Evolutionary conservation across 129 eudicot species (phyloP).

Genomic region (Daucus carota): DH1_v3.0 NC_030385.2:2118001-2118500

Average conservation of each 20-base stretch:
- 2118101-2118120: constrained; percentile 46
- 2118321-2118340: background rate
- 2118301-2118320: background rate
- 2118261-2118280: background rate
- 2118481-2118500: constrained; percentile 53
- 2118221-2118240: constrained; percentile 2
- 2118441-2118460: constrained; percentile 76
- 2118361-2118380: background rate
- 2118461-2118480: constrained; percentile 99
- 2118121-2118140: background rate
- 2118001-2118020: constrained; percentile 84
- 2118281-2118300: background rate
- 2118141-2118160: background rate
- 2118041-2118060: constrained; percentile 78
- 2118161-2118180: background rate
- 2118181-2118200: background rate
- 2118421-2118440: constrained; percentile 42
- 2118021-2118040: constrained; percentile 71
- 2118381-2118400: background rate
- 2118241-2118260: background rate
- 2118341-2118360: background rate
- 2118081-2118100: constrained; percentile 82
- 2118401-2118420: background rate
- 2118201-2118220: background rate
- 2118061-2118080: constrained; percentile 74